Percentiles rank a stretch among this genome's conserved stretches.
phyloP scores from a whole-genome alignment of 495 filamentous ascomycete species.

The Podospora australis region DNA sequence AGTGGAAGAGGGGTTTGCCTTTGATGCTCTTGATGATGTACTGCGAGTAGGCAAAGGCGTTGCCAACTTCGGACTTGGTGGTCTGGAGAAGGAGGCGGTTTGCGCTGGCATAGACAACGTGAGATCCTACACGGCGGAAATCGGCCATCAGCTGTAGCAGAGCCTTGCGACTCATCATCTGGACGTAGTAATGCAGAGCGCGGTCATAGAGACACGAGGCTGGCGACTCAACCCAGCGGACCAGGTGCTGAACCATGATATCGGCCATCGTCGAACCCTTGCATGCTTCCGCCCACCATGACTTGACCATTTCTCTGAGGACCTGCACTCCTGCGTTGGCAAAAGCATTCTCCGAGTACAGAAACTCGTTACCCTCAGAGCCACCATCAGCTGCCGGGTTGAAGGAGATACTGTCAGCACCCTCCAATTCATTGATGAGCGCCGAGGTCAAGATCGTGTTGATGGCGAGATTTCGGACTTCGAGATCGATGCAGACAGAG shows the following conservation, averaged over 20 bases:
- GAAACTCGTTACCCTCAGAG: slow-evolving; percentile 48
- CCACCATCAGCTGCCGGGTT: slow-evolving; percentile 68
- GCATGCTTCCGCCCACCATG: slow-evolving; percentile 95
- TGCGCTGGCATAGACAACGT: slow-evolving; percentile 83
- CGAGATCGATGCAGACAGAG: slow-evolving; percentile 93
- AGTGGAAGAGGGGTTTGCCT: slow-evolving; percentile 90
- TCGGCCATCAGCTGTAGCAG: slow-evolving; percentile 96
- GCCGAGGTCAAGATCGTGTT: slow-evolving; percentile 97
- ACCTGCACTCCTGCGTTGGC: slow-evolving; percentile 84
- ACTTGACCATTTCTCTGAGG: slow-evolving; percentile 95
- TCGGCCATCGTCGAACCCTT: slow-evolving; percentile 89
- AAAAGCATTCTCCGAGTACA: slow-evolving; percentile 88
- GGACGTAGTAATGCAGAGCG: slow-evolving; percentile 94
- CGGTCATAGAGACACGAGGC: slow-evolving; percentile 92
- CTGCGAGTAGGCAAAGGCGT: slow-evolving; percentile 92
- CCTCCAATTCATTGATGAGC: slow-evolving; percentile 95
- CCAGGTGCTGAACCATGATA: slow-evolving; percentile 93
- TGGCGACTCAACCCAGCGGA: slow-evolving; percentile 92
- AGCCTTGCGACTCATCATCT: slow-evolving; percentile 95
- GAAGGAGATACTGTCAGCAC: slow-evolving; percentile 70
- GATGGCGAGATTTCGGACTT: slow-evolving; percentile 90
- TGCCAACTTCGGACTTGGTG: slow-evolving; percentile 92
- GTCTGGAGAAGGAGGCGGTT: slow-evolving; percentile 91
- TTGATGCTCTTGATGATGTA: slow-evolving; percentile 97
- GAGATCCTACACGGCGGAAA: slow-evolving; percentile 90